A percentile compares a stretch with the other conserved stretches of the same genome.
Evolutionary conservation across 116 monocot species (phyloP).

Genomic region (Thalassia testudinum): DNA sequence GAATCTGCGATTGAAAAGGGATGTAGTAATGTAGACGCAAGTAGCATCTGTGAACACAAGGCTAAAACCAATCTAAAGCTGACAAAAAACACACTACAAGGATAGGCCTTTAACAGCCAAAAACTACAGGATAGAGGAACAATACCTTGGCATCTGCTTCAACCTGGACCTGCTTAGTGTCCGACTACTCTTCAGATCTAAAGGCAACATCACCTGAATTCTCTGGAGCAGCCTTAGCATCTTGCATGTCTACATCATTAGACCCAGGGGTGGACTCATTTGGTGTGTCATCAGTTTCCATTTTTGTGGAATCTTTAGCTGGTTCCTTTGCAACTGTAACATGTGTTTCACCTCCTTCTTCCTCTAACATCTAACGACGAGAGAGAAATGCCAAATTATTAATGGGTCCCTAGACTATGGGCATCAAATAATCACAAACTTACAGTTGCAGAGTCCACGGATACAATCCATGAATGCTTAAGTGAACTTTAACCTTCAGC

Average conservation of each 20-base stretch:
- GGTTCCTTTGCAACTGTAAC: constrained; percentile 24
- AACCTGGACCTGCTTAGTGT: constrained; percentile 45
- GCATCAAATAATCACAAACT: background rate
- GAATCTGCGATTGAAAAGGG: too few species aligned
- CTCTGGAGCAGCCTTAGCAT: too few species aligned
- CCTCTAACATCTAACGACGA: constrained; percentile 62
- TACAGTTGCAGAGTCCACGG: constrained; percentile 44
- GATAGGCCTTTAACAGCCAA: too few species aligned
- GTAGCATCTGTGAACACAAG: too few species aligned
- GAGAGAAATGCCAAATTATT: background rate
- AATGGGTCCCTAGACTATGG: background rate
- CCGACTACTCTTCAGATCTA: constrained; percentile 37
- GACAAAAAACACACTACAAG: too few species aligned
- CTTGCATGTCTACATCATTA: too few species aligned
- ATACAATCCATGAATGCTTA: constrained; percentile 89
- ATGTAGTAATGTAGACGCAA: too few species aligned
- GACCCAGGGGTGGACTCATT: constrained; percentile 11
- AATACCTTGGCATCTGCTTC: constrained; percentile 91
- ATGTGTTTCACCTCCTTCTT: constrained; percentile 69
- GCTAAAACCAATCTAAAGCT: too few species aligned
- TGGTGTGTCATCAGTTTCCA: too few species aligned
- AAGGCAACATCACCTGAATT: too few species aligned
- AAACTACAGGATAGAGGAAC: too few species aligned
- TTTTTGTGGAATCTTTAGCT: constrained; percentile 31
- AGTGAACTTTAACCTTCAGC: constrained; percentile 64